Evolutionary conservation across 2,329 filamentous ascomycete species (phyloP).

Genomic region (Exophiala dermatitidis): DNA sequence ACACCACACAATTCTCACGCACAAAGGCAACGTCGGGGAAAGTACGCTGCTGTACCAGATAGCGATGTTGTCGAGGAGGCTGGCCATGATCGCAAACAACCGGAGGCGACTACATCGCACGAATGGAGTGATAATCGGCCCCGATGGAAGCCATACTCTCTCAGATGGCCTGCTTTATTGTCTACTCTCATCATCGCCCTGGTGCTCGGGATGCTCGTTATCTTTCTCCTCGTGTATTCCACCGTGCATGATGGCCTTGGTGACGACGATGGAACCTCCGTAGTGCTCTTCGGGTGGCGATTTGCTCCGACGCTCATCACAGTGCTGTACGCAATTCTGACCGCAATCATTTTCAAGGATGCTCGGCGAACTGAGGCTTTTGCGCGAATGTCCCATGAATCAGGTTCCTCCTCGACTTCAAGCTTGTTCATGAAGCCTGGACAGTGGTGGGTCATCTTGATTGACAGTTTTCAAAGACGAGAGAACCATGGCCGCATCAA

Average conservation of each 20-base stretch:
- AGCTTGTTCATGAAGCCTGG: conserved; percentile 1
- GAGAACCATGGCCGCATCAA: conserved; percentile 16
- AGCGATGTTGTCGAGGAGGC: not conserved
- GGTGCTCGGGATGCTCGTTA: conserved; percentile 2
- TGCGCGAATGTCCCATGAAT: conserved; percentile 21
- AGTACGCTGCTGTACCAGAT: not conserved
- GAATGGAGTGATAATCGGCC: not conserved
- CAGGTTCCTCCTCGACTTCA: conserved; percentile 18
- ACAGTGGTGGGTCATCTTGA: conserved; percentile 27
- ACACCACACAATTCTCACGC: not conserved
- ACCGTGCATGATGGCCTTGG: conserved; percentile 26
- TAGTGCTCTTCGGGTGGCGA: conserved; percentile 28
- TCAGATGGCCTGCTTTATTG: conserved; percentile 4
- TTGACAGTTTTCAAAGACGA: conserved; percentile 20
- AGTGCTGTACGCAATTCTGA: conserved; percentile 28
- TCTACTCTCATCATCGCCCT: conserved; percentile 1
- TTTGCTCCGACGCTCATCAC: conserved; percentile 29
- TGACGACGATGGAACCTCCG: conserved; percentile 26
- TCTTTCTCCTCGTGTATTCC: conserved; percentile 17
- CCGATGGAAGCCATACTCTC: conserved; percentile 4
- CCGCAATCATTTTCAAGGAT: conserved; percentile 25
- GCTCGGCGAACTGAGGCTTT: conserved; percentile 29
- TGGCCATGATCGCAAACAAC: not conserved
- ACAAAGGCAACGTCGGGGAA: not conserved
- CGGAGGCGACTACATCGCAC: not conserved